Evolutionary conservation across 192 early-diverging fungal species (phyloP).

Genomic region (Podila epicladia): DNA sequence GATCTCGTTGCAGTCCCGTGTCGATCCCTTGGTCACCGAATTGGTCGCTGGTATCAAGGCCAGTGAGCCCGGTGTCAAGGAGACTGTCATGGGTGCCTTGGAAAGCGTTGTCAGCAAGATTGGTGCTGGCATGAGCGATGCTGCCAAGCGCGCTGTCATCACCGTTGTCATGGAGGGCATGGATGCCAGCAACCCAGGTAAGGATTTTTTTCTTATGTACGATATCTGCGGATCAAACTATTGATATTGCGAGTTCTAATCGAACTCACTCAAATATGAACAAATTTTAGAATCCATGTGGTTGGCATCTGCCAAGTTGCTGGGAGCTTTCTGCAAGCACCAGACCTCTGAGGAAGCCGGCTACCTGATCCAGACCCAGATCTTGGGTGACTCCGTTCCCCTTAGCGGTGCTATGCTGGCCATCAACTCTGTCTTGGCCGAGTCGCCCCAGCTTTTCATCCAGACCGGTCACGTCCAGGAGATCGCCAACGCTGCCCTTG

Average conservation of each 20-base stretch:
- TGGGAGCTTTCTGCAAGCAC: constrained; percentile 67
- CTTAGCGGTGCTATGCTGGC: constrained; percentile 56
- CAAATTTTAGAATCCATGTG: constrained; percentile 57
- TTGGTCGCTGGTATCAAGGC: constrained; percentile 72
- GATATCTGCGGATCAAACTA: neutral
- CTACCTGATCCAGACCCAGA: constrained; percentile 54
- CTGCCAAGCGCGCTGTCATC: constrained; percentile 67
- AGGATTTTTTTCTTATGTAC: constrained; percentile 4
- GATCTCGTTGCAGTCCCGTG: constrained; percentile 75
- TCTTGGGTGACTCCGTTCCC: constrained; percentile 23
- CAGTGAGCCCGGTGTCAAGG: constrained; percentile 67
- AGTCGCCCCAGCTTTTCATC: constrained; percentile 56
- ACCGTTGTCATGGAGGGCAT: constrained; percentile 69
- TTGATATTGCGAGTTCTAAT: neutral
- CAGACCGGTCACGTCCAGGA: constrained; percentile 50
- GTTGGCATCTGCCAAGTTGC: constrained; percentile 65
- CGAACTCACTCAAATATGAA: neutral
- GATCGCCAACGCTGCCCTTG: constrained; percentile 40
- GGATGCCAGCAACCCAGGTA: constrained; percentile 49
- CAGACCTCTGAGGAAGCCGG: constrained; percentile 58
- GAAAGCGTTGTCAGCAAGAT: constrained; percentile 73
- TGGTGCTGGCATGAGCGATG: constrained; percentile 67
- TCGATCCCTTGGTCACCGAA: constrained; percentile 84
- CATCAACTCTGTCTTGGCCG: constrained; percentile 57
- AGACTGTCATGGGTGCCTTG: constrained; percentile 79